Base-by-base conservation (phyloP, 75 land plant species). In the Pseudotsuga menziesii region DNA sequence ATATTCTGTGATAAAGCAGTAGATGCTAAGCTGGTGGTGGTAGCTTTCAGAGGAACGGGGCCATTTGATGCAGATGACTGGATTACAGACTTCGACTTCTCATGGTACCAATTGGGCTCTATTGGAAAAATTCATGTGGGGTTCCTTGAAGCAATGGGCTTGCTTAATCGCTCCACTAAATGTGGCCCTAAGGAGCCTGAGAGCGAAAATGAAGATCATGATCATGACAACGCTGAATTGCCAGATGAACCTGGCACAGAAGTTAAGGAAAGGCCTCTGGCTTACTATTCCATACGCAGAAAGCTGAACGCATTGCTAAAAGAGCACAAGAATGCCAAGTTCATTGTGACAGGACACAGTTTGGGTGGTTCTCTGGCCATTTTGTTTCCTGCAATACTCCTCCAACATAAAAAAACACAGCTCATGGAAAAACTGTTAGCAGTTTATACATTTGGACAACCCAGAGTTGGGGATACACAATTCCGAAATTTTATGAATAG, bases 31-130 rank as follows among this genome's bases (percentile, higher is more conserved):
- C 52, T 88, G 16, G 78, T 91, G 15, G 87, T 94, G 4, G 80
- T 96, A 11, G 82, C 91, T 4, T 96, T 91, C 78, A 75, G 91
- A 55, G 99, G 99, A 73, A 96, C 99, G 4, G 82, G 82, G 56
- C 90, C 94, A 3, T 96, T 96, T 80, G 74, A 86, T 70, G 91
- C 97, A 12, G 69, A 63, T n/a, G 89, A 66, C 22, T 94, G 97
- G 99, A 60, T 82, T 61, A 82, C 90, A 3, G 97, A 96, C 75
- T 2, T 90, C 5, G 94, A 94, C 77, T 75, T 90, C 79, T 94
- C 97, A 3, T 94, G 91, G 86, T 79, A 81, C 74, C 74, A 83
- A 73, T 29, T 85, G 44, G 71, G 67, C 14, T 56, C 48, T 1
- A 41, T 83, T 9, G 91, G 88, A 26, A 76, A 74, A 22, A 76